These are phyloP conservation scores for Dendrobium catenatum DNA, from an alignment of 106 monocot species.

Conservation along the genomic window DNA sequence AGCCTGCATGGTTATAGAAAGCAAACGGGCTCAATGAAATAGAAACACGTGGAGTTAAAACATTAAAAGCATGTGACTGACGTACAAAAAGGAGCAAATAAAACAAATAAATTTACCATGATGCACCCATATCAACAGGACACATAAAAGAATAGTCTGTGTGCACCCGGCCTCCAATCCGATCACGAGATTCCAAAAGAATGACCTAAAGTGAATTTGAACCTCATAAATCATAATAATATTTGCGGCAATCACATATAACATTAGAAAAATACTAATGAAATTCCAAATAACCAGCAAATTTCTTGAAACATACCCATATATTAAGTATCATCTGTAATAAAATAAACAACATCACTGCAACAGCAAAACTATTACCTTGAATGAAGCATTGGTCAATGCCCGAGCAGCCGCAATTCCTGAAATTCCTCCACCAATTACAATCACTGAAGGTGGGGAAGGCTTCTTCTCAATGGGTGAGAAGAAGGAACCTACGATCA, in stretches of 20 bases:
- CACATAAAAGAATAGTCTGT: conserved; percentile 97
- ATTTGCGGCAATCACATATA: neutral
- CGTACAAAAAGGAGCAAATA: neutral
- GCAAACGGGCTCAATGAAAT: neutral
- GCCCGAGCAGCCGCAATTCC: conserved; percentile 88
- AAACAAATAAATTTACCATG: conserved; percentile 47
- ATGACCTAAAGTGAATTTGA: conserved; percentile 44
- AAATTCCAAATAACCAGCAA: neutral
- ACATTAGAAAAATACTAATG: neutral
- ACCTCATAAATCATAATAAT: neutral
- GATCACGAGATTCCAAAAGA: conserved; percentile 77
- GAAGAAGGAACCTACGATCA: conserved; percentile 52
- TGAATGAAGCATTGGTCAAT: conserved; percentile 74
- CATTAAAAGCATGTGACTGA: neutral
- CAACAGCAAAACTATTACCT: conserved; percentile 30
- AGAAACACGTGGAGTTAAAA: neutral
- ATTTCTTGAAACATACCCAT: neutral
- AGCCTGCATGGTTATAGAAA: conserved; percentile 42
- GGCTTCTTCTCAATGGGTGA: conserved; percentile 46
- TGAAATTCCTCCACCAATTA: conserved; percentile 96
- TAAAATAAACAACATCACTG: neutral
- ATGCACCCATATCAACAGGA: conserved; percentile 97
- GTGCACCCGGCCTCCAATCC: conserved; percentile 86
- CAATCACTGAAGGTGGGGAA: conserved; percentile 73
- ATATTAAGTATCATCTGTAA: neutral